Evolutionary conservation across 2,329 filamentous ascomycete species (phyloP).

Genomic region (Lasiodiplodia gonubiensis): DNA sequence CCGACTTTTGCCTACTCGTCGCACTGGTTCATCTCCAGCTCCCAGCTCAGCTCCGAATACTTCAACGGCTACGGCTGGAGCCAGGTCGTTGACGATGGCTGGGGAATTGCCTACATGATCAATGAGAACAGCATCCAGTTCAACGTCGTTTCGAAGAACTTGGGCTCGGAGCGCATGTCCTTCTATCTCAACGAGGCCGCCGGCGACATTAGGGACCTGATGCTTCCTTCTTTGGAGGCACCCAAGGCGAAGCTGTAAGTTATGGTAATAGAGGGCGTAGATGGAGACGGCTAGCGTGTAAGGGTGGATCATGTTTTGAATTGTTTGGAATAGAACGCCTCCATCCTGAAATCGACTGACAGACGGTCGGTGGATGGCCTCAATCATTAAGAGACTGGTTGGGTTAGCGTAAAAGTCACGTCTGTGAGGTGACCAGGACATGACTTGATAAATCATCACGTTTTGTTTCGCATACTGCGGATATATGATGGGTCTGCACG

Average conservation of each 20-base stretch:
- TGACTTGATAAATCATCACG: neutral
- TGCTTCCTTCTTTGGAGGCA: slow-evolving; percentile 77
- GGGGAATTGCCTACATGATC: slow-evolving; percentile 99
- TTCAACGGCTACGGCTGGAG: slow-evolving; percentile 99
- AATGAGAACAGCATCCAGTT: slow-evolving; percentile 99
- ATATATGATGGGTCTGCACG: neutral
- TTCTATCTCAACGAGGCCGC: slow-evolving; percentile 95
- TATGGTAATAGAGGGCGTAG: slow-evolving; percentile 40
- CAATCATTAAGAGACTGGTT: neutral
- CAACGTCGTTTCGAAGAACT: slow-evolving; percentile 92
- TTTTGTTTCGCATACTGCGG: neutral
- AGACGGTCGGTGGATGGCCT: neutral
- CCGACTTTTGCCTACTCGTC: slow-evolving; percentile 82
- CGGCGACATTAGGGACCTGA: slow-evolving; percentile 82
- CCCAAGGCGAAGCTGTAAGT: slow-evolving; percentile 85
- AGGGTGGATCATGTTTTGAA: neutral
- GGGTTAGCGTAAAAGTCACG: neutral
- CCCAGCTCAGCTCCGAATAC: slow-evolving; percentile 92
- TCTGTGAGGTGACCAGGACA: neutral
- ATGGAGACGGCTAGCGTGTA: neutral
- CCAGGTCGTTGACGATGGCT: slow-evolving; percentile 94
- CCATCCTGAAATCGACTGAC: neutral
- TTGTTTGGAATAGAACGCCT: neutral
- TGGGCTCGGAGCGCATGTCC: slow-evolving; percentile 89
- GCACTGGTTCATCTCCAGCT: slow-evolving; percentile 88